Base-by-base conservation (phyloP, 768 basidiomycete species). In the Flagelloscypha sp. region DNA sequence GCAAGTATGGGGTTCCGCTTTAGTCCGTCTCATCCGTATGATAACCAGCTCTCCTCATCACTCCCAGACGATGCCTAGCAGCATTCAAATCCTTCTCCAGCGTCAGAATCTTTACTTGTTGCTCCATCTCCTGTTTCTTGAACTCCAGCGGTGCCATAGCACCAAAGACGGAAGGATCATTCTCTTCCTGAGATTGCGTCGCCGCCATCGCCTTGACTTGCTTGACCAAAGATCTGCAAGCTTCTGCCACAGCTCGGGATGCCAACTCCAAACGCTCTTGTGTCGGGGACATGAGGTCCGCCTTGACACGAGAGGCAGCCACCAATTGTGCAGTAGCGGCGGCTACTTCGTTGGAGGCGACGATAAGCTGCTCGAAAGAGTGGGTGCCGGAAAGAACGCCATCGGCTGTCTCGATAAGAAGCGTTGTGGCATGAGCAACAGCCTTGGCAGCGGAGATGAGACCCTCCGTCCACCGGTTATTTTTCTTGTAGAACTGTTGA, bases 401-500 rank as follows among this genome's bases (percentile, higher is more conserved):
- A 56, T 99, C 95, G 12, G 95, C 95, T 44, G 84, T 86, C 58
- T 99, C 94, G 56, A 99, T 99, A 42, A 99, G 76, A 40, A 97
- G 62, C 45, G 77, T 86, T 22, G 95, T 98, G 7, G 95, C 92
- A 48, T 93, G 95, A 3, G 95, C 95, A 36, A 99, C 95, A 7
- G 95, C 76, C 59, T 95, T 97, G 13, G 95, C 95, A 23, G 95
- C 95, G 23, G 90, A 94, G 49, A 98, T 92, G 47, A 99, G 80
- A 46, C 95, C 95, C 57, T 99, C 95, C 28, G 95, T 99, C 95
- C 95, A 99, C 41, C 95, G 76, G 60, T 98, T 98, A 76, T 99
- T 97, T 41, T 88, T 82, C 67, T 99, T 99, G 74, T 98, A 99
- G 72, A 99, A 99, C 50, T 97, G 94, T 57, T 94, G 89, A 13